Evolutionary conservation across 352 stramenopile genomes (phyloP), one percentile per base, ranked within the genome.

Genomic region (Phytophthora megakarya): DNA sequence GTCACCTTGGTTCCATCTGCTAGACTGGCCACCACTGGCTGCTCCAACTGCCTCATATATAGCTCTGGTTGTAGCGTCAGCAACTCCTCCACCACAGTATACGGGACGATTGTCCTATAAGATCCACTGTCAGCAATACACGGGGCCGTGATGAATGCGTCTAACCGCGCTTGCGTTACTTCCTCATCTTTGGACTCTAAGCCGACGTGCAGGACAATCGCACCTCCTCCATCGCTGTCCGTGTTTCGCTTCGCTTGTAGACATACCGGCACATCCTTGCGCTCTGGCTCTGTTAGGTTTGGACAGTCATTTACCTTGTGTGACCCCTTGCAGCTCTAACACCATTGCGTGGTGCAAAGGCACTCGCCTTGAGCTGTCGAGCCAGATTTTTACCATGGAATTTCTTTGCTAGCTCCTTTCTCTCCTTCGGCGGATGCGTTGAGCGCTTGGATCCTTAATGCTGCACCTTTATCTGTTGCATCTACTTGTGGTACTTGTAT

Each of bases 271-370:
- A 61, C 19, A n/a, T 61, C 40, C 26, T 51, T 46, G 23, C 47
- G 45, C 43, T 62, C 44, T n/a, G 21, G 44, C 23, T 59, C 55
- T 3, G 51, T 65, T 8, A 55, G 53, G 15, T 52, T 53, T 10
- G 47, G 59, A 18, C 46, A 67, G 30, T 58, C 53, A 6, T 46
- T 48, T 0, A 69, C 30, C 66, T 53, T 70, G 35, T 74, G 48
- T 11, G 59, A 21, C 0, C 48, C 53, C 26, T 66, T 66, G 52
- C 60, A 74, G 12, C 54, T 35, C n/a, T 59, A 25, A 55, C 45
- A 18, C 59, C 60, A 21, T 39, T 33, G 48, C 42, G 3, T 26
- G 46, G n/a, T 48, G 66, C 8, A 43, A 48, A 15, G 1, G 52
- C 10, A 26, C 11, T 35, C 40, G 35, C 40, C 50, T 37, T 15